These are phyloP conservation scores for Microcera coccophila DNA, from an alignment of 2,329 filamentous ascomycete species.

Conservation along the genomic window DNA sequence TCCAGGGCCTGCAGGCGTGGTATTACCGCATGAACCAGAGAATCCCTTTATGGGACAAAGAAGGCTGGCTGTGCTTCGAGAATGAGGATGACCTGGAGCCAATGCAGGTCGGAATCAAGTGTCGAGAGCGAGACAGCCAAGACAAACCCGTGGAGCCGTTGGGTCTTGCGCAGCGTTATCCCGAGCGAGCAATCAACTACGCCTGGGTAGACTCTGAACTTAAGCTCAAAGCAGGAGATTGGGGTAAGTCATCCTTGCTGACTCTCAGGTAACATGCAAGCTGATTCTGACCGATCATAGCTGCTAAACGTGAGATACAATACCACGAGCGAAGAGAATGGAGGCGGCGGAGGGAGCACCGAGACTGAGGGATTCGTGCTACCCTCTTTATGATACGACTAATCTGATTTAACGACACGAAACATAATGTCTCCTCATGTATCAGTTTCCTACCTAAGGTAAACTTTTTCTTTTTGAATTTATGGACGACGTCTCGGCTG, in stretches of 20 bases:
- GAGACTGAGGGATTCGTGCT: slow-evolving; percentile 36
- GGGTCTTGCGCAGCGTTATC: slow-evolving; percentile 42
- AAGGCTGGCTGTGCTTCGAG: slow-evolving; percentile 40
- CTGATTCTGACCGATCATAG: slow-evolving; percentile 25
- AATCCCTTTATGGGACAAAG: slow-evolving; percentile 38
- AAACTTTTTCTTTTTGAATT: too few relatives aligned
- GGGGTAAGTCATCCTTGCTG: slow-evolving; percentile 35
- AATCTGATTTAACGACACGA: slow-evolving; percentile 19
- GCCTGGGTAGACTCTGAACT: slow-evolving; percentile 41
- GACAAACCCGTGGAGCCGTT: slow-evolving; percentile 36
- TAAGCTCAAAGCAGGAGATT: slow-evolving; percentile 36
- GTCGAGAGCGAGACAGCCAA: slow-evolving; percentile 36
- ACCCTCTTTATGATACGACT: slow-evolving; percentile 14
- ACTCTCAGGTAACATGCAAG: background rate
- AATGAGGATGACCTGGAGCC: slow-evolving; percentile 38
- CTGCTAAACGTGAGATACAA: slow-evolving; percentile 34
- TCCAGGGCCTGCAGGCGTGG: slow-evolving; percentile 41
- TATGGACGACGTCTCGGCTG: background rate
- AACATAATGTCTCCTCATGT: slow-evolving; percentile 23
- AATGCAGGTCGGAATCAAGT: slow-evolving; percentile 37
- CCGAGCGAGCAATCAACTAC: slow-evolving; percentile 45
- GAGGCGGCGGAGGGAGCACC: slow-evolving; percentile 37
- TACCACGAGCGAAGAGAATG: slow-evolving; percentile 36
- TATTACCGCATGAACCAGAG: slow-evolving; percentile 43
- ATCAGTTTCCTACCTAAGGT: slow-evolving; percentile 13